These are phyloP conservation scores for Eleusine indica DNA, from an alignment of 176 grass and related monocot species.

Conservation along the genomic window DNA sequence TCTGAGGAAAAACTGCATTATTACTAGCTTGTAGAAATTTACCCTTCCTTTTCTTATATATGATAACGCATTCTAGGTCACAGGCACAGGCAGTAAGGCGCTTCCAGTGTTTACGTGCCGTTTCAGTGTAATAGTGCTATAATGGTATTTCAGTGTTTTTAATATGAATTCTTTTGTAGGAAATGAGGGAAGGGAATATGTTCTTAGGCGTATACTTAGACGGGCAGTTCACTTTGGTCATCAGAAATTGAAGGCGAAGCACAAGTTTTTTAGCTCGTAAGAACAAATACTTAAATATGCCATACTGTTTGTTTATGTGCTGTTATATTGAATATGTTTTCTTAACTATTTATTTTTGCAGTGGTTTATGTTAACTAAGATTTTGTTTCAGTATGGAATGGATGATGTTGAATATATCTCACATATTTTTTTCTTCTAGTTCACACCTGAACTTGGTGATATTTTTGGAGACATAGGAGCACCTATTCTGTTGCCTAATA, in stretches of 20 bases:
- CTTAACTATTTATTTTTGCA: constrained; percentile 1
- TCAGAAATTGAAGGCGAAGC: constrained; percentile 73
- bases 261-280: constrained; percentile 89
- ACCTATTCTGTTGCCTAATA: background rate
- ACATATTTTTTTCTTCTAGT: background rate
- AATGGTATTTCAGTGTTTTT: background rate
- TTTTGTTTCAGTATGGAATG: background rate
- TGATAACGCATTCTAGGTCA: background rate
- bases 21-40: background rate
- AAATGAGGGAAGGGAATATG: constrained; percentile 97
- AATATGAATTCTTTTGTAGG: constrained; percentile 45
- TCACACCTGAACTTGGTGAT: background rate
- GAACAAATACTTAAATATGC: constrained; percentile 11
- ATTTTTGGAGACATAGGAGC: background rate
- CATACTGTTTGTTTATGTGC: background rate
- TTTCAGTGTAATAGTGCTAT: background rate
- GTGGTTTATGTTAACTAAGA: background rate
- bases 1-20: constrained; percentile 1
- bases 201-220: constrained; percentile 92
- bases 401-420: background rate
- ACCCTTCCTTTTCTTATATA: background rate
- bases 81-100: background rate
- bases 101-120: background rate
- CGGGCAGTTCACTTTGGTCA: constrained; percentile 90
- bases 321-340: constrained; percentile 23